Base-by-base conservation (phyloP, 352 stramenopile genomes). In the Pythium oligandrum region DNA sequence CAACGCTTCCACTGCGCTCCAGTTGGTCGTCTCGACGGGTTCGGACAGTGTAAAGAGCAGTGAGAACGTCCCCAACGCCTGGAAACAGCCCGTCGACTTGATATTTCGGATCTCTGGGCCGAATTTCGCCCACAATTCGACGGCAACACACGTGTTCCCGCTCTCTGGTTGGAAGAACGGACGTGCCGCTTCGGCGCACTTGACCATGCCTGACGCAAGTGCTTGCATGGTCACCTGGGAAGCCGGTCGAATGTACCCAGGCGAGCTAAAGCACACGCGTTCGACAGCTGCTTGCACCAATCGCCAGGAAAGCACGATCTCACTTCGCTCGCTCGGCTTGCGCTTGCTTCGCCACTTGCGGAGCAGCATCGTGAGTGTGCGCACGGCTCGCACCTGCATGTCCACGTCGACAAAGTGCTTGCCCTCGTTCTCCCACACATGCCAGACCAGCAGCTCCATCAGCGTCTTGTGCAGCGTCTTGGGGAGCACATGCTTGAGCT, bases 401-500 rank as follows among this genome's bases (percentile, higher is more conserved):
- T 85, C 66, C 32, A 88, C 60, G 56, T 86, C 73, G 10, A 58
- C 57, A 48, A 90, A 75, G 2, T 59, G 48, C 6, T 53, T 44
- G 10, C 64, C 76, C 35, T 82, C 52, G 2, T 57, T 45, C 31
- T 73, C 64, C 70, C 76, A 86, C 34, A 85, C 40, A 45, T 83
- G 61, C n/a, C 55, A 55, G 35, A 81, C 61, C 26, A 90, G 57
- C 44, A 57, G 58, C 4, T 73, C 51, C 43, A 87, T 79, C 11
- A 90, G 59, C 42, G 75, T 40, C 9, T 50, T 26, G 31, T 85
- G 75, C 40, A 88, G 40, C 26, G 52, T 2, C 36, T 57, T 48
- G 2, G 75, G 70, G 47, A 90, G 56, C 49, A 62, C 62, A 51
- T 89, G 73, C 53, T 90, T 90, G 51, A 88, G 64, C 43, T 77